These are phyloP conservation scores for Grosmannia huntii DNA, from an alignment of 2,329 filamentous ascomycete species.

Conservation along the genomic window DNA sequence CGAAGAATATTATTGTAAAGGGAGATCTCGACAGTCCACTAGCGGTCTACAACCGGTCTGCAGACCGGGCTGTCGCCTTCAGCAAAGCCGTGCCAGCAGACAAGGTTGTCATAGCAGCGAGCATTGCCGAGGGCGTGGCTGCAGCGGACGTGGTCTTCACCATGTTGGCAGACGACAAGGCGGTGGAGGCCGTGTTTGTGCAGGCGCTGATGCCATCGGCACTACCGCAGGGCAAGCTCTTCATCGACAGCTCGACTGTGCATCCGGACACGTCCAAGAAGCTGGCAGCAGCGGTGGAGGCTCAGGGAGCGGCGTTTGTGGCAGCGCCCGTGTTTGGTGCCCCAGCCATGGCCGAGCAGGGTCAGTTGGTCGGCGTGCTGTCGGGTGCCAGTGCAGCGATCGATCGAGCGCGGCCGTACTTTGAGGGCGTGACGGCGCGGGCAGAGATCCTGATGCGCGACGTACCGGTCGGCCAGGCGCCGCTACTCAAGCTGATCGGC, in stretches of 20 bases:
- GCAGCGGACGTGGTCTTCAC: slow-evolving; percentile 69
- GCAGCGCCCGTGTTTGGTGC: slow-evolving; percentile 60
- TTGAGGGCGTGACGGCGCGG: slow-evolving; percentile 57
- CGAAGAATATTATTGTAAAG: too few species aligned
- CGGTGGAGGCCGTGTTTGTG: too few species aligned
- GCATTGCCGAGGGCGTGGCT: slow-evolving; percentile 52
- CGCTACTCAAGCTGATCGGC: too few species aligned
- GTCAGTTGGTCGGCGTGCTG: slow-evolving; percentile 59
- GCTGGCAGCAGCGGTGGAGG: slow-evolving; percentile 43
- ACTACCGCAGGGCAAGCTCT: slow-evolving; percentile 53
- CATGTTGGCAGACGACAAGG: slow-evolving; percentile 70
- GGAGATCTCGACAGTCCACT: slow-evolving; percentile 58
- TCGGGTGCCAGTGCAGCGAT: slow-evolving; percentile 51
- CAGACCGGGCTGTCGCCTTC: slow-evolving; percentile 50
- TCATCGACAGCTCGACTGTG: slow-evolving; percentile 80
- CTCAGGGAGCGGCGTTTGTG: slow-evolving; percentile 58
- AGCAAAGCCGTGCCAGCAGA: slow-evolving; percentile 43
- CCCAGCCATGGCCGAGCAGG: slow-evolving; percentile 56
- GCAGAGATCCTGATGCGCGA: too few species aligned
- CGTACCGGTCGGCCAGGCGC: too few species aligned
- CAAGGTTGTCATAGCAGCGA: too few species aligned
- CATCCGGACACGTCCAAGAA: slow-evolving; percentile 68
- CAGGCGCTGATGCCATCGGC: slow-evolving; percentile 49
- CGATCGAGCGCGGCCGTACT: slow-evolving; percentile 54
- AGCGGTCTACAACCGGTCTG: slow-evolving; percentile 70